Evolutionary conservation across 2,329 filamentous ascomycete species (phyloP).

Genomic region (Orbilia oligospora): DNA sequence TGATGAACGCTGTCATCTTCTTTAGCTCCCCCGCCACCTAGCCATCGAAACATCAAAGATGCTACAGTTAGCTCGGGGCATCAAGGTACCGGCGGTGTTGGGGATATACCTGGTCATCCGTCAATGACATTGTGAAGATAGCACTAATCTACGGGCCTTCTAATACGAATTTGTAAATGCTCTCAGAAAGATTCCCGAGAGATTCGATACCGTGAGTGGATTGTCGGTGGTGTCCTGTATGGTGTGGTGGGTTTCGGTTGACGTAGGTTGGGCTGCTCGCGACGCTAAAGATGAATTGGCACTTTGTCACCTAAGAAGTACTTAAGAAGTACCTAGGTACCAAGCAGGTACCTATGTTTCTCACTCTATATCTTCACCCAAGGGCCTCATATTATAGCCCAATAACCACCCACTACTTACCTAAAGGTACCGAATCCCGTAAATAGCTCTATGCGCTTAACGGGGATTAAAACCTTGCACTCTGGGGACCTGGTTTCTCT

Average conservation of each 20-base stretch:
- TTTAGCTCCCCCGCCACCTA: slow-evolving; percentile 98
- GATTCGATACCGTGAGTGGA: slow-evolving; percentile 2
- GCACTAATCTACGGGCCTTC: background rate
- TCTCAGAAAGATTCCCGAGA: background rate
- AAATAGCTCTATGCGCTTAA: too few species aligned
- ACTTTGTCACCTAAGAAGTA: too few species aligned
- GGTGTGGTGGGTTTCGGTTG: slow-evolving; percentile 12
- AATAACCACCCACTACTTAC: too few species aligned
- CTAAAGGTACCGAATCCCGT: too few species aligned
- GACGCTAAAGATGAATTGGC: background rate
- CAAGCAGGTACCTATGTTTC: too few species aligned
- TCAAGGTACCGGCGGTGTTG: background rate
- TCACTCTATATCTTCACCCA: too few species aligned
- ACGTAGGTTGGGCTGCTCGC: slow-evolving; percentile 2
- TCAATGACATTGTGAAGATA: slow-evolving; percentile 39
- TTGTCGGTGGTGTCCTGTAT: background rate
- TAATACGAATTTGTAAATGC: background rate
- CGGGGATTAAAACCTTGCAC: too few species aligned
- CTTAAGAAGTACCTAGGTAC: too few species aligned
- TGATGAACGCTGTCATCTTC: slow-evolving; percentile 99
- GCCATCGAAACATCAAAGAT: slow-evolving; percentile 56
- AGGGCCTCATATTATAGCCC: too few species aligned
- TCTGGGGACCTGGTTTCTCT: too few species aligned
- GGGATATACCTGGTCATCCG: slow-evolving; percentile 47
- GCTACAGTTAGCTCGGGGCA: slow-evolving; percentile 62